Conservation (phyloP, 352 stramenopile genomes). For the Globisporangium cystogenes region DNA sequence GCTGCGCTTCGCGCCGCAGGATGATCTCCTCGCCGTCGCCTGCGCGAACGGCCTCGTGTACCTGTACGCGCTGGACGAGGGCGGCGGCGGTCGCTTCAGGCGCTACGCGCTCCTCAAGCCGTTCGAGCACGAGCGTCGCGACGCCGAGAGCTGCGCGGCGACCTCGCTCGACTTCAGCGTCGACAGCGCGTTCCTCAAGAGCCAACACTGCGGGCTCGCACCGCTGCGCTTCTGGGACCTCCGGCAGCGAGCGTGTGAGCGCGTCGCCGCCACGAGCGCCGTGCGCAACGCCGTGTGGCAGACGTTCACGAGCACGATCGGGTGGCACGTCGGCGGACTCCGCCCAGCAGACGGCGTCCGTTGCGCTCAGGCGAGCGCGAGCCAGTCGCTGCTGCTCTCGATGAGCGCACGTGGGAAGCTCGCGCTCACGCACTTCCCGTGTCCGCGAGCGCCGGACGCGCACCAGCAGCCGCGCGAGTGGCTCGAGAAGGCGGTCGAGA, state of each 20-base stretch:
- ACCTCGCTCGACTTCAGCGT: conserved; percentile 61
- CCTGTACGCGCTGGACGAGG: conserved; percentile 55
- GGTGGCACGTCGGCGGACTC: conserved; percentile 32
- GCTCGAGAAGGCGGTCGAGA: conserved; percentile 13
- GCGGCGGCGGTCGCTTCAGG: conserved; percentile 20
- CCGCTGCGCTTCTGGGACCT: conserved; percentile 62
- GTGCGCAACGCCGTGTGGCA: conserved; percentile 53
- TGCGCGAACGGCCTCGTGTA: conserved; percentile 67
- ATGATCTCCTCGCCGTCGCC: conserved; percentile 39
- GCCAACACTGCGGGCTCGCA: conserved; percentile 23
- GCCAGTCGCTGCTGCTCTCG: conserved; percentile 11
- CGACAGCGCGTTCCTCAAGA: conserved; percentile 55
- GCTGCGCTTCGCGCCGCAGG: conserved; percentile 44
- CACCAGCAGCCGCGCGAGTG: conserved; percentile 8
- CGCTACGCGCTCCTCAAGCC: conserved; percentile 57
- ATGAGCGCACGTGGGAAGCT: conserved; percentile 8
- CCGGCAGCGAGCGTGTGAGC: conserved; percentile 31
- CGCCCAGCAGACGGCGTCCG: not conserved
- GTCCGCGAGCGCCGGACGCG: not conserved
- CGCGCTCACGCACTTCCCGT: conserved; percentile 16
- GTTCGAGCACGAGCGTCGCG: conserved; percentile 16
- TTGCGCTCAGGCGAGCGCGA: conserved; percentile 9
- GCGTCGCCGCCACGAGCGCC: conserved; percentile 32
- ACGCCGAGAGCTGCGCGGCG: conserved; percentile 6
- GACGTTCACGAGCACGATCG: conserved; percentile 37